A percentile compares a stretch with the other conserved stretches of the same genome.
These are phyloP conservation scores for Fraxinus velutina DNA, from an alignment of 305 asterid genomes.

Conservation along the genomic window DNA sequence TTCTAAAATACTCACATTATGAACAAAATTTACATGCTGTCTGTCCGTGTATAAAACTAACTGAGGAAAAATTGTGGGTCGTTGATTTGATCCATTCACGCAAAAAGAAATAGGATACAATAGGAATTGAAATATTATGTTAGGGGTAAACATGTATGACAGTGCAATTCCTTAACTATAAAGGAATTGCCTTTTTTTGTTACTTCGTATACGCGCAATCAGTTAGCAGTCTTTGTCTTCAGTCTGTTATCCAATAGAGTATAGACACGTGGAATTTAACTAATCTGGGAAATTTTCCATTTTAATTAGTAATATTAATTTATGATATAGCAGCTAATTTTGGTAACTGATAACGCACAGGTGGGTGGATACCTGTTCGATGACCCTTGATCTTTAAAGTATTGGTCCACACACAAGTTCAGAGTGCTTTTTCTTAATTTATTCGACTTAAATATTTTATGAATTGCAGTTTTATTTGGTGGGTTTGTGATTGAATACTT, in stretches of 20 bases:
- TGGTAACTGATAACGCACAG: not conserved
- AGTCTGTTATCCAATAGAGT: not conserved
- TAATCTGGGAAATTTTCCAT: not conserved
- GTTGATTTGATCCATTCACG: not conserved
- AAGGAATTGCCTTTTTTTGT: not conserved
- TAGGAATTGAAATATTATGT: not conserved
- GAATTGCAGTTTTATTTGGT: not conserved
- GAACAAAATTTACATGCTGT: not conserved
- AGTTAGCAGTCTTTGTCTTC: not conserved
- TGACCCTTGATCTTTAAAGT: not conserved
- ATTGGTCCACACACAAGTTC: not conserved
- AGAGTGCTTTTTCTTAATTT: not conserved
- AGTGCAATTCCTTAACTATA: not conserved
- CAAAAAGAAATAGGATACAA: not conserved
- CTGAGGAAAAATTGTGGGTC: not conserved
- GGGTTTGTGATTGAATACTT: not conserved
- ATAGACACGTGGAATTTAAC: not conserved
- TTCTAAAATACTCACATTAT: not conserved
- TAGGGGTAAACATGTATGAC: not conserved
- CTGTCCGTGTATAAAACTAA: not conserved
- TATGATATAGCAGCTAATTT: not conserved
- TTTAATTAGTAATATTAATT: not conserved
- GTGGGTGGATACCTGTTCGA: not conserved
- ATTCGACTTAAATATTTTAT: not conserved
- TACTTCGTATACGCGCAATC: not conserved